These are phyloP conservation scores for Fusarium citri DNA, from an alignment of 2,329 filamentous ascomycete species.

Conservation along the genomic window DNA sequence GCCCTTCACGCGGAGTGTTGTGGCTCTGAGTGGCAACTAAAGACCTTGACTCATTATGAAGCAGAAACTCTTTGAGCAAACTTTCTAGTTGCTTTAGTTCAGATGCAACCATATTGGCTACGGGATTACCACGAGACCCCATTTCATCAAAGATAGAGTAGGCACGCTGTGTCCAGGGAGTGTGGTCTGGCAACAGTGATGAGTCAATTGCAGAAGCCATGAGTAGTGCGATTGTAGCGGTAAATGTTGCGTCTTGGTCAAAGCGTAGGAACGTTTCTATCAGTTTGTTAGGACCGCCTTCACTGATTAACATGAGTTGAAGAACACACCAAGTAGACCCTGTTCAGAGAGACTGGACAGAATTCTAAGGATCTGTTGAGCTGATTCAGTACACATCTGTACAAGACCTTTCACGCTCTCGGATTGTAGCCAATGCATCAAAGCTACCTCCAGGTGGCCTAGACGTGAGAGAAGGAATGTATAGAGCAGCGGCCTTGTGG, in stretches of 20 bases:
- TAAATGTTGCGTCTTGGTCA: conserved; percentile 31
- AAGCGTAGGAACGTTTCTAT: conserved; percentile 29
- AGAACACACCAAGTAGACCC: conserved; percentile 19
- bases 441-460: conserved; percentile 31
- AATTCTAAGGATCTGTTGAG: conserved; percentile 31
- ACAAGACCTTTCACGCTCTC: conserved; percentile 29
- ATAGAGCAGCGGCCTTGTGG: conserved; percentile 36
- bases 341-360: conserved; percentile 33
- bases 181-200: conserved; percentile 49
- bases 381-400: conserved; percentile 25
- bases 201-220: conserved; percentile 54
- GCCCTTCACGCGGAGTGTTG: conserved; percentile 4
- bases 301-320: too few relatives aligned
- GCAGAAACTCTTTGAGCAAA: conserved; percentile 7
- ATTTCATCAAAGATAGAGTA: conserved; percentile 60
- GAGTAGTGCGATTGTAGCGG: conserved; percentile 54
- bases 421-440: conserved; percentile 40
- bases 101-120: conserved; percentile 54
- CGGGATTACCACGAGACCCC: conserved; percentile 56
- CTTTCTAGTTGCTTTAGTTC: conserved; percentile 31
- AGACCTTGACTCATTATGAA: conserved; percentile 5
- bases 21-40: background rate
- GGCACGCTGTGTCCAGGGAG: conserved; percentile 54
- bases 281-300: rapidly evolving
- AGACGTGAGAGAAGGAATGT: conserved; percentile 37